Evolutionary conservation across 805 yeast species (phyloP), one percentile per base, ranked within the genome.

Genomic region (Scheffersomyces coipomensis): DNA sequence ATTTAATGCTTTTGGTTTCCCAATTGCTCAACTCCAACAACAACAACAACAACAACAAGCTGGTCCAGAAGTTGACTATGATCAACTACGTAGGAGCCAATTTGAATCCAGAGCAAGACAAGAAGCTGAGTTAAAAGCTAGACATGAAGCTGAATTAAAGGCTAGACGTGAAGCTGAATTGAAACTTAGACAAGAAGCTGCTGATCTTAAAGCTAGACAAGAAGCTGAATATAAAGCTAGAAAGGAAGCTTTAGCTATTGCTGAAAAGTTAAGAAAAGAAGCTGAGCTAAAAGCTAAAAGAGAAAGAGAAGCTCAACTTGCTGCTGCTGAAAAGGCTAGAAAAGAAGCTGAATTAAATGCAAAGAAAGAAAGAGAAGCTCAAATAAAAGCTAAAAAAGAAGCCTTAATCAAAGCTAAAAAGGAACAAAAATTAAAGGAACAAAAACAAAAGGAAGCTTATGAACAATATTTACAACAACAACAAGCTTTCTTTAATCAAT

Each of bases 401-500:
- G 26, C 16, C 4, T 10, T 23, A 9, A 34, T 18, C 18, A 22
- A 34, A 21, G 35, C 30, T 25, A 21, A 33, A 29, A 29, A 19
- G 13, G 33, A 33, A 24, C 23, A 23, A 23, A 30, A 35, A 32
- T 27, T 15, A 34, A 40, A 35, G 15, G 30, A 26, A 29, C 34
- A 38, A n/a, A 16, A 33, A 26, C 35, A 38, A 34, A 34, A 8
- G 23, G 34, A 30, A 34, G 43, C 38, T 23, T 34, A 30, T 27
- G 43, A 46, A 16, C 35, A 45, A 6, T 39, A 15, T 17, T 10
- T 32, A 6, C 37, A 43, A 35, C 55, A 53, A 43, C 62, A 58
- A 44, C 61, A 56, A 47, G 55, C 55, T 19, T 53, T 57, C 42
- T 42, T 57, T 22, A 44, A 48, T 27, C 54, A 48, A 27, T 39